Conservation (phyloP, 2,329 filamentous ascomycete species). For the Fusarium pseudograminearum region DNA sequence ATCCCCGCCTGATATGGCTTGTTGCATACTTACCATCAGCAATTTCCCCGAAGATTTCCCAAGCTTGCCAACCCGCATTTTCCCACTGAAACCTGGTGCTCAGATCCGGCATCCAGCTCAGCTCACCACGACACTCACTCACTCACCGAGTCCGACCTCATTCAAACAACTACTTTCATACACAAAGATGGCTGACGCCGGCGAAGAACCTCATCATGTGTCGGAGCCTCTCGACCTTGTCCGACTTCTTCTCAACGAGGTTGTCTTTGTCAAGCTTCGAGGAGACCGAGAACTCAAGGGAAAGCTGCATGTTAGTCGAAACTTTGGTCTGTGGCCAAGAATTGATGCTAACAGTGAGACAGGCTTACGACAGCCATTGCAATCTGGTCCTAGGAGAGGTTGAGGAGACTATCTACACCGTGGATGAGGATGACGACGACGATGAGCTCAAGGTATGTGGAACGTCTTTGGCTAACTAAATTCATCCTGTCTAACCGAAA, state of each 20-base stretch:
- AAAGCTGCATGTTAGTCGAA: slow-evolving; percentile 81
- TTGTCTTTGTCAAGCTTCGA: slow-evolving; percentile 96
- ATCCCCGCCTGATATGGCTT: slow-evolving; percentile 4
- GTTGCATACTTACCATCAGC: slow-evolving; percentile 3
- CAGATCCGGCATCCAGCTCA: slow-evolving; percentile 26
- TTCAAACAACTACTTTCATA: neutral
- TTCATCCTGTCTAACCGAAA: neutral
- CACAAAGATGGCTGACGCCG: slow-evolving; percentile 81
- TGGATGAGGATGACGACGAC: slow-evolving; percentile 92
- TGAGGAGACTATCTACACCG: slow-evolving; percentile 94
- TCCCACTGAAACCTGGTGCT: slow-evolving; percentile 36
- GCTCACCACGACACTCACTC: slow-evolving; percentile 14
- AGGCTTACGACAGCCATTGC: slow-evolving; percentile 99
- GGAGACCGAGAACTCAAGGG: slow-evolving; percentile 97
- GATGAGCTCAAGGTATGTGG: slow-evolving; percentile 77
- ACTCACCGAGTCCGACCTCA: slow-evolving; percentile 11
- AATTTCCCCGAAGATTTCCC: slow-evolving; percentile 45
- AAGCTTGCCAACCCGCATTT: slow-evolving; percentile 37
- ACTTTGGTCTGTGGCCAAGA: neutral
- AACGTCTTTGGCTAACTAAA: neutral
- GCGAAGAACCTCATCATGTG: slow-evolving; percentile 77
- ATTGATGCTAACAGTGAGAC: slow-evolving; percentile 14
- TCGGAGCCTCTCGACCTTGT: slow-evolving; percentile 97
- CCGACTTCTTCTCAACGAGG: slow-evolving; percentile 91
- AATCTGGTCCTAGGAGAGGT: slow-evolving; percentile 96